Evolutionary conservation across 108 stramenopile genomes (phyloP).

Genomic region (Aurantiochytrium sp.): DNA sequence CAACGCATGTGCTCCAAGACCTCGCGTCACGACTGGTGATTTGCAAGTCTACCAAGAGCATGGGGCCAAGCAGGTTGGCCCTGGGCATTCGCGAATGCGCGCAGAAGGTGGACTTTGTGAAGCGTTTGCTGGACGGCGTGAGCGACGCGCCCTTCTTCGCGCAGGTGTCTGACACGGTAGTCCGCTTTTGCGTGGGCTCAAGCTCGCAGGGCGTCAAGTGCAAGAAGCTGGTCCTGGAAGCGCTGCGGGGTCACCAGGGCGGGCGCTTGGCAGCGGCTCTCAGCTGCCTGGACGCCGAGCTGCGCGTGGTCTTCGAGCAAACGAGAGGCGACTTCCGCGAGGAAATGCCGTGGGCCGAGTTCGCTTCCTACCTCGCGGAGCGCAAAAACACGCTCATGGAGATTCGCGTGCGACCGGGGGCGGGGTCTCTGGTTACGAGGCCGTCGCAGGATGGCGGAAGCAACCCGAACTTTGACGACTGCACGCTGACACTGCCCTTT

Average conservation of each 20-base stretch:
- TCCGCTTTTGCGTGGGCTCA: neutral
- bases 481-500: neutral
- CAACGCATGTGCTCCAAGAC: neutral
- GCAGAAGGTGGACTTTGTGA: neutral
- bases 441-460: neutral
- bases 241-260: neutral
- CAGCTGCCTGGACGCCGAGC: neutral
- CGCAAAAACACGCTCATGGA: neutral
- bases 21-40: neutral
- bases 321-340: slow-evolving; percentile 5
- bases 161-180: neutral
- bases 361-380: neutral
- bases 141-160: neutral
- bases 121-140: neutral
- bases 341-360: neutral
- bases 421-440: neutral
- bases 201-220: neutral
- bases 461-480: neutral
- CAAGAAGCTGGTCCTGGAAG: neutral
- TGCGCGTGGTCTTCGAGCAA: neutral
- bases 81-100: neutral
- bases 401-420: neutral
- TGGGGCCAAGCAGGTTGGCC: neutral
- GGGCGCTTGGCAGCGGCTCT: neutral
- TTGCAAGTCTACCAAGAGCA: neutral